Evolutionary conservation across 1,139 yeast species (phyloP).

Genomic region (Candida neerlandica): DNA sequence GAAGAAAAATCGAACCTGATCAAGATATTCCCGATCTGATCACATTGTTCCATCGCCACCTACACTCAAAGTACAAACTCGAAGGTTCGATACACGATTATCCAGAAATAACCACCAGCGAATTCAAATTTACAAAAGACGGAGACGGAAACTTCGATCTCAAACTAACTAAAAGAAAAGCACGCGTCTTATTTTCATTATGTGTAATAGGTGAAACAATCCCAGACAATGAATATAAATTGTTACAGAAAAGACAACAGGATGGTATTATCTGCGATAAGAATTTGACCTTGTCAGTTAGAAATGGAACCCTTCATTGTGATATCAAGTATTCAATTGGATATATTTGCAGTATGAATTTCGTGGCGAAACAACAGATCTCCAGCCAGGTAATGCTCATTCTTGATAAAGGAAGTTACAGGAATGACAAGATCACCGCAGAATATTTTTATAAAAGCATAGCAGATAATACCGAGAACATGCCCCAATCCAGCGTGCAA

Average conservation of each 20-base stretch:
- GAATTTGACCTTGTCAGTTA: conserved; percentile 10
- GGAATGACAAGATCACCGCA: conserved; percentile 20
- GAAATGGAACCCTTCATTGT: conserved; percentile 10
- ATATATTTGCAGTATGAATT: conserved; percentile 10
- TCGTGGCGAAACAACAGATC: conserved; percentile 7
- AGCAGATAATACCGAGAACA: conserved; percentile 31
- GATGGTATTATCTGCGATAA: conserved; percentile 7
- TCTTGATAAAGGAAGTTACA: conserved; percentile 4
- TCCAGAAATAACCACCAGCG: background rate
- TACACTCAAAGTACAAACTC: background rate
- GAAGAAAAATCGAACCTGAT: background rate
- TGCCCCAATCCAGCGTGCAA: conserved; percentile 22
- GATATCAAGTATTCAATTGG: conserved; percentile 12
- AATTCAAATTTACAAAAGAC: background rate
- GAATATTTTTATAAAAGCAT: conserved; percentile 39
- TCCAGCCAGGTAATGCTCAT: conserved; percentile 2
- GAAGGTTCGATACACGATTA: background rate
- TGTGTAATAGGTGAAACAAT: background rate
- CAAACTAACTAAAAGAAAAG: background rate
- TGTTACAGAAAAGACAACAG: background rate
- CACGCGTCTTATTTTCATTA: conserved; percentile 1
- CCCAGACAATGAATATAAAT: background rate
- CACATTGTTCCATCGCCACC: background rate
- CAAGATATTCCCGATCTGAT: background rate
- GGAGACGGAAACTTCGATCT: background rate